A percentile compares a stretch with the other conserved stretches of the same genome.
Evolutionary conservation across 768 basidiomycete species (phyloP).

Genomic region (Macrolepiota dolichaula): DNA sequence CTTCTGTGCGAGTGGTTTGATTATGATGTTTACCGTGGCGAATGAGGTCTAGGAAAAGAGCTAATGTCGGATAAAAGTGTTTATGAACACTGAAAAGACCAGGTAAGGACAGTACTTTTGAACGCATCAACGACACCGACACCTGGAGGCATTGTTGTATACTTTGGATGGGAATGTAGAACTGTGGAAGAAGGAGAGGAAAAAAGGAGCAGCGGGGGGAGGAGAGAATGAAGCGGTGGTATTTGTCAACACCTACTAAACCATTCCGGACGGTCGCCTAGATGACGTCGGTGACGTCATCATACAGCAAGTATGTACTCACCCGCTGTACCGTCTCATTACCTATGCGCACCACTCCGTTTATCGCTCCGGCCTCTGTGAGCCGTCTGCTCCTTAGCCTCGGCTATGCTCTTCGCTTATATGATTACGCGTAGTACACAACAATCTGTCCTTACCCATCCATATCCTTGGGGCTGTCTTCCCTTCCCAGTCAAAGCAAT

Average conservation of each 20-base stretch:
- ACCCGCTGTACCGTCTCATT: background rate
- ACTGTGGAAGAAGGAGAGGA: background rate
- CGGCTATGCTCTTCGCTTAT: too few species aligned
- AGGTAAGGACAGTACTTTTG: slow-evolving; percentile 59
- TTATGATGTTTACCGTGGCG: slow-evolving; percentile 75
- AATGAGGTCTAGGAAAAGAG: slow-evolving; percentile 58
- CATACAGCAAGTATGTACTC: background rate
- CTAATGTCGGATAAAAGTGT: slow-evolving; percentile 17
- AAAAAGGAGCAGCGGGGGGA: background rate
- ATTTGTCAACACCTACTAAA: background rate
- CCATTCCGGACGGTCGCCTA: background rate
- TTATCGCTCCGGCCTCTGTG: too few species aligned
- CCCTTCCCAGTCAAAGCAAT: too few species aligned
- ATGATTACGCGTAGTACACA: too few species aligned
- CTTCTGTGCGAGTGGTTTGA: slow-evolving; percentile 22
- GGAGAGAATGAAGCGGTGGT: background rate
- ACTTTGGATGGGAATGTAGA: background rate
- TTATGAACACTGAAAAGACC: slow-evolving; percentile 9
- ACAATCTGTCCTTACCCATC: too few species aligned
- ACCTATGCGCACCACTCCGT: background rate
- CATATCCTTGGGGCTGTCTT: too few species aligned
- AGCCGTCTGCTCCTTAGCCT: too few species aligned
- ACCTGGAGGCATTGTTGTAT: slow-evolving; percentile 50
- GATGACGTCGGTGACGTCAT: slow-evolving; percentile 11
- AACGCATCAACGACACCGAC: slow-evolving; percentile 77